Evolutionary conservation across 495 filamentous ascomycete species (phyloP).

Genomic region (Penicillium verhagenii): DNA sequence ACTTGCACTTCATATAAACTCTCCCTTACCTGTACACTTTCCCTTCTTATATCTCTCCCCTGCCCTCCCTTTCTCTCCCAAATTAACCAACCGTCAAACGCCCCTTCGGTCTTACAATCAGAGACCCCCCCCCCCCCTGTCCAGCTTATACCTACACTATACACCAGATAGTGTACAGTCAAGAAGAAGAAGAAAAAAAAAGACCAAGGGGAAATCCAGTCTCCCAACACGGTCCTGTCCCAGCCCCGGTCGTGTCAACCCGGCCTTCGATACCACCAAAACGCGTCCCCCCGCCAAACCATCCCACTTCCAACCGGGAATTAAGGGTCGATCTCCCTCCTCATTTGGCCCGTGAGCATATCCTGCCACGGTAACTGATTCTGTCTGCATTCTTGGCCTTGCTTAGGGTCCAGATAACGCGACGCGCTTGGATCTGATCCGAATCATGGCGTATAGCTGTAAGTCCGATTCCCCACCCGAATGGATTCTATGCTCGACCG

Average conservation of each 20-base stretch:
- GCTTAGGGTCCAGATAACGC: conserved; percentile 36
- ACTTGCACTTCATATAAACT: not conserved
- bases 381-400: conserved; percentile 49
- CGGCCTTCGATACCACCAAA: conserved; percentile 9
- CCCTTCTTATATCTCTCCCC: conserved; percentile 12
- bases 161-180: not conserved
- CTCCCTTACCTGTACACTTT: conserved; percentile 11
- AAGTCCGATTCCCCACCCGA: conserved; percentile 36
- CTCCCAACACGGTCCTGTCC: conserved; percentile 1
- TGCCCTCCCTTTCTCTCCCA: conserved; percentile 17
- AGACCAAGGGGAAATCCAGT: not conserved
- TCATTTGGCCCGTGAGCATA: conserved; percentile 15
- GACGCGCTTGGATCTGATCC: conserved; percentile 36
- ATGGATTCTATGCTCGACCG: conserved; percentile 33
- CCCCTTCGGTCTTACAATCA: conserved; percentile 25
- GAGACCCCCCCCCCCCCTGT: conserved; percentile 29
- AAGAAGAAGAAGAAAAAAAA: no score
- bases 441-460: conserved; percentile 43
- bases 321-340: conserved; percentile 16
- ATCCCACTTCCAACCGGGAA: not conserved
- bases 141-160: not conserved
- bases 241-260: conserved; percentile 6
- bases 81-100: conserved; percentile 9
- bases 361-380: conserved; percentile 35
- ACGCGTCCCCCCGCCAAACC: conserved; percentile 1